Evolutionary conservation across 2,329 filamentous ascomycete genomes (phyloP).

Genomic region (Microcyclospora tardicrescens): DNA sequence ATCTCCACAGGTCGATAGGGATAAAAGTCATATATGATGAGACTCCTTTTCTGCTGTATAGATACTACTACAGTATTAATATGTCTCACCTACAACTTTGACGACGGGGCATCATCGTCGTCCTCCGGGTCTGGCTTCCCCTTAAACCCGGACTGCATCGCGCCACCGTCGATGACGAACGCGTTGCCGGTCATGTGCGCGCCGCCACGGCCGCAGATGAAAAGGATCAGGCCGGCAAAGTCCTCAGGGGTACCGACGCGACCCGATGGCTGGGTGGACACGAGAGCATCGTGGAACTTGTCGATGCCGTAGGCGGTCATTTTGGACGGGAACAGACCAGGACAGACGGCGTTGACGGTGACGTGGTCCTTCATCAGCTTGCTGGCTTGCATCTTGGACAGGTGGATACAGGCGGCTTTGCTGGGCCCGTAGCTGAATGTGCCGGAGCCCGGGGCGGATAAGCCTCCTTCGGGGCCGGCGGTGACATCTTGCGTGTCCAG

Average conservation of each 20-base stretch:
- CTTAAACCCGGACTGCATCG: conserved; percentile 30
- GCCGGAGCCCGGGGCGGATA: conserved; percentile 33
- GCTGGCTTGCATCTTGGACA: conserved; percentile 41
- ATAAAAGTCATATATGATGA: too few relatives aligned
- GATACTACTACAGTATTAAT: too few relatives aligned
- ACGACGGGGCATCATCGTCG: too few relatives aligned
- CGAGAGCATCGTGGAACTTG: conserved; percentile 36
- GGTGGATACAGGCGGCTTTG: conserved; percentile 41
- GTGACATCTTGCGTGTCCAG: conserved; percentile 35
- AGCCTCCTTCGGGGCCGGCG: conserved; percentile 33
- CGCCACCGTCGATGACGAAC: conserved; percentile 36
- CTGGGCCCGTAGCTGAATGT: conserved; percentile 34
- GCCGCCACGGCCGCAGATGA: conserved; percentile 28
- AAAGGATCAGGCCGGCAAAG: conserved; percentile 35
- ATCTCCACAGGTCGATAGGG: too few relatives aligned
- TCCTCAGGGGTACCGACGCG: conserved; percentile 36
- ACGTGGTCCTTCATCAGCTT: conserved; percentile 41
- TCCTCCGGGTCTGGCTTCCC: conserved; percentile 15
- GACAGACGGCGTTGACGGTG: conserved; percentile 44
- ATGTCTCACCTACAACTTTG: too few relatives aligned
- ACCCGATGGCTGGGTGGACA: conserved; percentile 33
- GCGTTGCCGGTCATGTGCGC: conserved; percentile 37
- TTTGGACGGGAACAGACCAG: conserved; percentile 42
- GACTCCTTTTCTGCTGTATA: too few relatives aligned
- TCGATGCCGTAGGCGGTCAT: conserved; percentile 40